Evolutionary conservation across 345 rosid species (phyloP), one percentile per base, ranked within the genome.

Genomic region (Erodium maritimum): DNA sequence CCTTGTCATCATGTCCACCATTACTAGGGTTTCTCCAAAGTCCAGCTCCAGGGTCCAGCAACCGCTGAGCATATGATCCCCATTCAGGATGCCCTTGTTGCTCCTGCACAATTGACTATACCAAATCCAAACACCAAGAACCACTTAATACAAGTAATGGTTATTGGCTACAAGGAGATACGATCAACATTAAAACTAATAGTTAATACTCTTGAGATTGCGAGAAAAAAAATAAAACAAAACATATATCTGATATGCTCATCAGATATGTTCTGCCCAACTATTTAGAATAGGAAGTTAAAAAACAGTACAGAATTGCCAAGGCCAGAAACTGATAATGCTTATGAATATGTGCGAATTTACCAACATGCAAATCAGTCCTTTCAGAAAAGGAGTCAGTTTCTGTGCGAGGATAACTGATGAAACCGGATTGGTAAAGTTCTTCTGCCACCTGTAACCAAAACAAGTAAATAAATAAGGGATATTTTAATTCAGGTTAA

Each of bases 351-450:
- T 64, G 68, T 57, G 62, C 52, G 67, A 67, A 66, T 74, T 69
- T 75, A 81, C 98, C 76, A 60, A 93, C 96, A 69, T 80, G 94
- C 79, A 93, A 76, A 75, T 93, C 85, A 64, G 96, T 88, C 79
- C 93, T 75, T 64, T 77, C 70, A 56, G 96, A 89, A 74, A 93
- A 93, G 74, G 73, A 18, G 67, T 93, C 95, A 16, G 95, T 93
- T 80, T 93, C 99, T 23, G 99, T 93, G 65, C 99, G 96, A 61
- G 99, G 99, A 82, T 93, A 93, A 78, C 99, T 89, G 57, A 89
- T 87, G 74, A 84, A 85, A 72, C 99, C 96, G 70, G 99, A 75
- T 80, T 89, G 95, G 68, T 93, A 93, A 57, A 93, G 80, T 59
- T 89, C 96, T 77, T 93, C 99, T 22, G 99, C 96, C 73, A 89